Base-by-base conservation (phyloP, 2,329 filamentous ascomycete species). In the Penicillium concentricum region DNA sequence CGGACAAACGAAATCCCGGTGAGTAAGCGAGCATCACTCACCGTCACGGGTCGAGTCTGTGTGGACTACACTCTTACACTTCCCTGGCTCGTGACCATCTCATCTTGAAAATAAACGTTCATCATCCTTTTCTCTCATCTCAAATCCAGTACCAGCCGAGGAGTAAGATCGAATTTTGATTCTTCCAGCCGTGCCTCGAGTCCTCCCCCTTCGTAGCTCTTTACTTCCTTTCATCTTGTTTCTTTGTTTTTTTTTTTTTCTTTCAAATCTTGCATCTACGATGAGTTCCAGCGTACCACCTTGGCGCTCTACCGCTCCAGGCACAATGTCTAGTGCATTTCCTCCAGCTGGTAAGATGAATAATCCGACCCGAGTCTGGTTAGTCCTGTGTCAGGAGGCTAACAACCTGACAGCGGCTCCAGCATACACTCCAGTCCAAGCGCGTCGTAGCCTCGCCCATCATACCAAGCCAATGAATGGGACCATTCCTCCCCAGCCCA, bases 361-460 rank as follows among this genome's bases (percentile, higher is more conserved):
- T 28, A n/a, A 45, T 28, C 56, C 39, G 43, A 34, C 26, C 30
- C 28, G 9, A 28, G 18, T 34, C 26, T 44, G 22, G 39, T 30
- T 13, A 18, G 34, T 24, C 45, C 16, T 22, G 51, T 37, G 24
- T 37, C 43, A 32, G 30, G n/a, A 20, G 44, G 42, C 63, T 71
- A 55, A 72, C 51, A 26, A 22, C 35, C 16, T 10, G 16, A 24
- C 44, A 75, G 63, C 68, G 75, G 78, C 79, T 62, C 80, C 83
- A 67, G 84, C 84, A 58, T 87, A 82, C 67, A 85, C 82, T 58
- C 77, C 83, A 62, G 85, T 87, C 61, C 79, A 82, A 74, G 83
- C 86, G 68, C 84, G 84, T 65, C 84, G 85, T 74, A 81, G 78
- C 64, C 84, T 87, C 71, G 76, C 77, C 69, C 75, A 80, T 65